Conservation (phyloP, 2,329 filamentous ascomycete genomes). For the Arachnopeziza araneosa region DNA sequence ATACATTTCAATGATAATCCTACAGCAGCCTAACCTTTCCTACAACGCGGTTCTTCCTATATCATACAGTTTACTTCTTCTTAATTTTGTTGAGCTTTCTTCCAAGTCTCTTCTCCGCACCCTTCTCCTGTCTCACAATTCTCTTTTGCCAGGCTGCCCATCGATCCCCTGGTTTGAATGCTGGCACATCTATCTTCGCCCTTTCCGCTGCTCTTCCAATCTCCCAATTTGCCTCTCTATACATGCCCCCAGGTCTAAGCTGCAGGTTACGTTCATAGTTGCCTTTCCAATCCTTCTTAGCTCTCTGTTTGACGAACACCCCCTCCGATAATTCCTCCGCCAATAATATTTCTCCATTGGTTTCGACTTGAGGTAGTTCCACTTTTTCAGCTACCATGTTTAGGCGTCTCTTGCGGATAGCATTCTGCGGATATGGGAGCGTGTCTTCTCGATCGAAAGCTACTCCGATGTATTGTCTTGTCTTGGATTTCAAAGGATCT, state of each 20-base stretch:
- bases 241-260: slow-evolving; percentile 55
- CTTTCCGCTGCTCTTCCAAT: slow-evolving; percentile 60
- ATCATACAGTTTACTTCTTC: not conserved
- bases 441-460: slow-evolving; percentile 76
- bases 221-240: slow-evolving; percentile 60
- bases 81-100: slow-evolving; percentile 30
- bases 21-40: not conserved
- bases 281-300: slow-evolving; percentile 26
- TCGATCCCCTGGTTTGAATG: slow-evolving; percentile 47
- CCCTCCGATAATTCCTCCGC: slow-evolving; percentile 8
- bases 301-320: slow-evolving; percentile 11
- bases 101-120: slow-evolving; percentile 48
- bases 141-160: slow-evolving; percentile 62
- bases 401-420: slow-evolving; percentile 67
- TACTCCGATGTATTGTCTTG: slow-evolving; percentile 91
- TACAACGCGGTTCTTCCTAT: not conserved
- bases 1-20: not conserved
- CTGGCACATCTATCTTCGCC: slow-evolving; percentile 50
- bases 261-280: slow-evolving; percentile 32
- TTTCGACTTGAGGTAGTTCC: slow-evolving; percentile 21
- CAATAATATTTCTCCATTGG: slow-evolving; percentile 10
- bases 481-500: slow-evolving; percentile 75
- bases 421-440: slow-evolving; percentile 71
- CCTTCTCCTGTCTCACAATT: slow-evolving; percentile 42
- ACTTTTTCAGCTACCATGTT: slow-evolving; percentile 59